Conservation (phyloP, 345 rosid species). For the Adansonia digitata region DNA sequence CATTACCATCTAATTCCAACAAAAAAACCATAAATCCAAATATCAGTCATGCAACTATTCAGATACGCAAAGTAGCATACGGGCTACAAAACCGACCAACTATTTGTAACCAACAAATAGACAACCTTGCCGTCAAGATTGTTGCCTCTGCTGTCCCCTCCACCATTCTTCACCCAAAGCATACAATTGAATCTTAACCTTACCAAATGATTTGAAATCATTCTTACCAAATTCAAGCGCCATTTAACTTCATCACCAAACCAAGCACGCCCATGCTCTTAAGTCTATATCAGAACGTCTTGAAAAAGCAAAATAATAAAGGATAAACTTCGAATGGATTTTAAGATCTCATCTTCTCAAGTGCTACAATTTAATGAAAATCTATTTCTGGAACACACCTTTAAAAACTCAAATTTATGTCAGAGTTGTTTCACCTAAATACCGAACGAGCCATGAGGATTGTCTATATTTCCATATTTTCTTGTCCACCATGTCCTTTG, state of each 20-base stretch:
- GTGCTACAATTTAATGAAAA: not conserved
- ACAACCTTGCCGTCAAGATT: not conserved
- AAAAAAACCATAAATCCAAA: not conserved
- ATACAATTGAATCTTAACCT: not conserved
- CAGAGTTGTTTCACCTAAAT: not conserved
- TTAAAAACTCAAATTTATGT: not conserved
- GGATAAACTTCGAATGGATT: too few relatives aligned
- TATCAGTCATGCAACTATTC: not conserved
- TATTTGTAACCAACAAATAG: not conserved
- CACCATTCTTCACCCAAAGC: too few relatives aligned
- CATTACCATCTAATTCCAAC: not conserved
- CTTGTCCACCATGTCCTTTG: conserved; percentile 1
- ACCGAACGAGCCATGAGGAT: not conserved
- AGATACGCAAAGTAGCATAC: not conserved
- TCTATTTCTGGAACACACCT: not conserved
- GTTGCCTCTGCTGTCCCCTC: not conserved
- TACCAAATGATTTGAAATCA: not conserved
- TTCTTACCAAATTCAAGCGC: not conserved
- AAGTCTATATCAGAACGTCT: not conserved
- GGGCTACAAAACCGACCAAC: not conserved
- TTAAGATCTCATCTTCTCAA: too few relatives aligned
- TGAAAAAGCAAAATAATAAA: not conserved
- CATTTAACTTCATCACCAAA: not conserved
- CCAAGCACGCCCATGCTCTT: not conserved
- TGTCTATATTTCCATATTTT: conserved; percentile 16